A percentile compares a stretch with the other conserved stretches of the same genome.
These are phyloP conservation scores for Candida pseudofarinosa DNA, from an alignment of 805 yeast genomes.

Conservation along the genomic window DNA sequence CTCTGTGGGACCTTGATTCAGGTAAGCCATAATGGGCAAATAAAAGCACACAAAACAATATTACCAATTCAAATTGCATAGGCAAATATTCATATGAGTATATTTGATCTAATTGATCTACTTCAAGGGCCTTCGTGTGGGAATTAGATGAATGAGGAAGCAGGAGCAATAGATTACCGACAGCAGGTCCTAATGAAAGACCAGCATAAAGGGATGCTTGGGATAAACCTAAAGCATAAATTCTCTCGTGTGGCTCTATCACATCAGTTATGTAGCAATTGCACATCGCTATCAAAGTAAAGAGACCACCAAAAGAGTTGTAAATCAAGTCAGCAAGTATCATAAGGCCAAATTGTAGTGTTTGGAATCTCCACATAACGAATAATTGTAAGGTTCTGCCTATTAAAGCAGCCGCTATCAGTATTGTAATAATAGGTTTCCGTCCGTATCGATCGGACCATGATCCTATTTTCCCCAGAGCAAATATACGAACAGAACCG, in stretches of 20 bases:
- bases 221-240: conserved; percentile 53
- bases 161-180: conserved; percentile 39
- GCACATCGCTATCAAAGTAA: conserved; percentile 52
- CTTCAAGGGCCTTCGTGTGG: not conserved
- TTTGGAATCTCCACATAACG: conserved; percentile 20
- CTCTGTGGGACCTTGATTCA: conserved; percentile 59
- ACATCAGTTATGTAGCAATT: conserved; percentile 76
- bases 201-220: conserved; percentile 60
- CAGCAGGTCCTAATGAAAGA: conserved; percentile 59
- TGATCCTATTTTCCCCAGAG: conserved; percentile 51
- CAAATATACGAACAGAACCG: conserved; percentile 45
- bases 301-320: conserved; percentile 59
- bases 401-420: conserved; percentile 14
- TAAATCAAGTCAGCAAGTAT: conserved; percentile 43
- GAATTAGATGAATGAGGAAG: not conserved
- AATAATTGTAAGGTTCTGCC: conserved; percentile 20
- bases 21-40: conserved; percentile 39
- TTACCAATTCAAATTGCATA: conserved; percentile 26
- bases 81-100: conserved; percentile 28
- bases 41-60: conserved; percentile 27
- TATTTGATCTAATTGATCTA: not conserved
- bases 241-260: conserved; percentile 56
- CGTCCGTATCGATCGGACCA: conserved; percentile 37
- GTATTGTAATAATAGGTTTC: conserved; percentile 20
- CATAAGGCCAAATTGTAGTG: conserved; percentile 33